Evolutionary conservation across 768 basidiomycete genomes (phyloP).

Genomic region (Coprinopsis marcescibilis): DNA sequence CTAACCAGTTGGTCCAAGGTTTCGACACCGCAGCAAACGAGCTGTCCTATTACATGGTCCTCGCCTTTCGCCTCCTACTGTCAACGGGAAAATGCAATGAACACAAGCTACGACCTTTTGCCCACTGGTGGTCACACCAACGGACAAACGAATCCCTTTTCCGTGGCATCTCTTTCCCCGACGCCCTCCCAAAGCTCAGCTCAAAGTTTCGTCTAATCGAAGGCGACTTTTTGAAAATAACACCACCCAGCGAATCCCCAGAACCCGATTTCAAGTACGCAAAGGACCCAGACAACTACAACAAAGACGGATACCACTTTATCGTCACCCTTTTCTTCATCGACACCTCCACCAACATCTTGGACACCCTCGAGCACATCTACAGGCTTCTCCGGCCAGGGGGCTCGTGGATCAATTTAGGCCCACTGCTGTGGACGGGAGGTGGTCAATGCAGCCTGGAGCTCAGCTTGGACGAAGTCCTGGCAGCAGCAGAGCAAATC

Average conservation of each 20-base stretch:
- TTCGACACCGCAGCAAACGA: conserved; percentile 59
- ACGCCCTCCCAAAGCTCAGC: conserved; percentile 47
- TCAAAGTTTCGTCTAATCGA: conserved; percentile 42
- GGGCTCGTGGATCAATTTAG: conserved; percentile 68
- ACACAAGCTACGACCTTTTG: conserved; percentile 54
- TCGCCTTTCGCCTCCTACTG: conserved; percentile 53
- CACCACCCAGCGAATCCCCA: conserved; percentile 13
- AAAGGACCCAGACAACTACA: not conserved
- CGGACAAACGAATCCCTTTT: conserved; percentile 43
- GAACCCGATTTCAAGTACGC: conserved; percentile 15
- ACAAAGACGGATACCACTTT: conserved; percentile 43
- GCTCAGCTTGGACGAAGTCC: conserved; percentile 59
- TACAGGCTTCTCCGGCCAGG: conserved; percentile 51
- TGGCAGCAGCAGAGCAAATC: conserved; percentile 42
- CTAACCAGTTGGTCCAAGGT: conserved; percentile 25
- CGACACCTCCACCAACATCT: conserved; percentile 52
- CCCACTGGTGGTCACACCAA: conserved; percentile 70
- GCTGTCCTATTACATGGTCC: conserved; percentile 59
- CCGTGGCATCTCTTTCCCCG: conserved; percentile 52
- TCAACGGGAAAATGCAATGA: conserved; percentile 40
- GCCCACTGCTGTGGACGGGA: conserved; percentile 59
- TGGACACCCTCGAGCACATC: conserved; percentile 53
- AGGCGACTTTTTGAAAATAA: conserved; percentile 50
- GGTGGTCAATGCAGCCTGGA: conserved; percentile 51
- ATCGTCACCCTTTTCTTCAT: conserved; percentile 66